These are phyloP conservation scores for Tanacetum coccineum DNA, from an alignment of 129 eudicot species.

Conservation along the genomic window DNA sequence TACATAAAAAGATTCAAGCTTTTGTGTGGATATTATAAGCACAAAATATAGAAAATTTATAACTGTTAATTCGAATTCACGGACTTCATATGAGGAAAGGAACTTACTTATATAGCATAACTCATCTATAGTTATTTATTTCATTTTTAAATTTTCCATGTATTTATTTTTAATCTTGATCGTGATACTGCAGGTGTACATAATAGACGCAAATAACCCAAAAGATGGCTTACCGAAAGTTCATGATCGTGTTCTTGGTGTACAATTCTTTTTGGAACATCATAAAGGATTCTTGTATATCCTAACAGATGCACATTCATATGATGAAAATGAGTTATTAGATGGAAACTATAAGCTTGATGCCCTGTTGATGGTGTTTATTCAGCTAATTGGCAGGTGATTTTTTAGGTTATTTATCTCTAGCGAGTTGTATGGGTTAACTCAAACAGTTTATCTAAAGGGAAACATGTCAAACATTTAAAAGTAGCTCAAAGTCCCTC, in stretches of 20 bases:
- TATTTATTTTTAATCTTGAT: slow-evolving; percentile 5
- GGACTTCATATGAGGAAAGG: slow-evolving; percentile 98
- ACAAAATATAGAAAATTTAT: too few relatives aligned
- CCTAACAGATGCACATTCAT: slow-evolving; percentile 53
- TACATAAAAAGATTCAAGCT: slow-evolving; percentile 67
- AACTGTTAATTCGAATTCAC: too few relatives aligned
- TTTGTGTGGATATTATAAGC: too few relatives aligned
- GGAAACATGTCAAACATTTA: too few relatives aligned
- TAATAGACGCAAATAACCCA: too few relatives aligned
- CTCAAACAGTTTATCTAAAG: too few relatives aligned
- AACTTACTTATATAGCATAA: slow-evolving; percentile 33
- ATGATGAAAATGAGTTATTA: slow-evolving; percentile 25
- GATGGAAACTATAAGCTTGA: slow-evolving; percentile 56
- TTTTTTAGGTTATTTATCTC: slow-evolving; percentile 1
- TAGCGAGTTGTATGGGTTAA: too few relatives aligned
- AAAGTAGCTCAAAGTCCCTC: too few relatives aligned
- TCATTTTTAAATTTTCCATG: too few relatives aligned
- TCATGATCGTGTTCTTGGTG: too few relatives aligned
- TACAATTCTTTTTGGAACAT: too few relatives aligned
- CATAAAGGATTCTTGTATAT: slow-evolving; percentile 59
- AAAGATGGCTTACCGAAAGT: too few relatives aligned
- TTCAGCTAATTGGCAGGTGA: slow-evolving; percentile 68
- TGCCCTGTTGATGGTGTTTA: slow-evolving; percentile 50
- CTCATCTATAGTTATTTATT: not conserved
- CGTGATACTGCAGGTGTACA: slow-evolving; percentile 59